Evolutionary conservation across 345 rosid genomes (phyloP).

Genomic region (Dipteronia sinensis): DNA sequence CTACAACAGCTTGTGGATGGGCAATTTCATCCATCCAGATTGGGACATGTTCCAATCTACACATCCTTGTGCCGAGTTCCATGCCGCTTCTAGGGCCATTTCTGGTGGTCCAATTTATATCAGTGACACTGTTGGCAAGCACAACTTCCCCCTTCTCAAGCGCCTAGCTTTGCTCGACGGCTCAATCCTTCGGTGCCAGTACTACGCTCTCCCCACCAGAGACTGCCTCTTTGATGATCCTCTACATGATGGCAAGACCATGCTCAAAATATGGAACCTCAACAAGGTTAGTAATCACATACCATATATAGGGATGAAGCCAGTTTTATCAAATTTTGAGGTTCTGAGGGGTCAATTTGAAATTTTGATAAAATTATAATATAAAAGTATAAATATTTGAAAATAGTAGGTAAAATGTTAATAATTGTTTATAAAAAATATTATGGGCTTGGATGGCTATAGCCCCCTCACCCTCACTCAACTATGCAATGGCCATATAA

Average conservation of each 20-base stretch:
- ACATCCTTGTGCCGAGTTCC: conserved; percentile 94
- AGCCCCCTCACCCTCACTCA: no score
- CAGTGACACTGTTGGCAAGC: conserved; percentile 83
- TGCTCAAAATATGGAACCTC: conserved; percentile 99
- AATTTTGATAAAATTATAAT: no score
- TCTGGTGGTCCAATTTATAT: conserved; percentile 93
- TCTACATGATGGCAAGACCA: conserved; percentile 96
- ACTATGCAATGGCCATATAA: no score
- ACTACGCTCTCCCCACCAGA: conserved; percentile 88
- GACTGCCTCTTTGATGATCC: conserved; percentile 91
- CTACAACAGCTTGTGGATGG: conserved; percentile 99
- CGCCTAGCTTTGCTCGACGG: conserved; percentile 79
- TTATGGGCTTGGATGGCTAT: no score
- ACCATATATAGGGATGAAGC: no score
- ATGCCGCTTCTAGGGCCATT: conserved; percentile 94
- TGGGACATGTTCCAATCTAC: conserved; percentile 99
- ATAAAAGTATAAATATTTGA: no score
- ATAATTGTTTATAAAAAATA: no score
- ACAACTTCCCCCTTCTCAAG: conserved; percentile 69
- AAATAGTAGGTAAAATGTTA: no score
- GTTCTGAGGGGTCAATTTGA: no score
- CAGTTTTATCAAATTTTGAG: no score
- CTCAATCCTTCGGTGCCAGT: conserved; percentile 75
- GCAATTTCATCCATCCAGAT: conserved; percentile 96
- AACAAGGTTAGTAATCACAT: conserved; percentile 60